phyloP scores from a whole-genome alignment of 2,329 filamentous ascomycete species.

The Zopfia rhizophila region DNA sequence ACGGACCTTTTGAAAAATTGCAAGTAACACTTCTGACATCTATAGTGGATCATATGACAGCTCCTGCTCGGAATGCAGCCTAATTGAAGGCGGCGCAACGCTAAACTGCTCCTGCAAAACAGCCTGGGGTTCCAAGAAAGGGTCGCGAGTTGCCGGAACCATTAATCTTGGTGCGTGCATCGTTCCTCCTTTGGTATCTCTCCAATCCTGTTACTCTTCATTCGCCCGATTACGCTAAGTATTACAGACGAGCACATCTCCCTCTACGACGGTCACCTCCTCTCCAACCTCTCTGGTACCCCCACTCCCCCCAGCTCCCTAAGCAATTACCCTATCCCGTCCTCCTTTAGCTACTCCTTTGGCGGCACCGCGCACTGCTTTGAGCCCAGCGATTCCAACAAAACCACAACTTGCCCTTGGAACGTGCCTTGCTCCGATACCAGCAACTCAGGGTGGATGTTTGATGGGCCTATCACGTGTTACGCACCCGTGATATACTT shows the following conservation, averaged over 20 bases:
- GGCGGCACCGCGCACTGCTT: constrained; percentile 15
- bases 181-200: no score
- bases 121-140: not conserved
- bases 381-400: not conserved
- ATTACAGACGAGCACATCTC: constrained; percentile 17
- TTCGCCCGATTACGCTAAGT: not conserved
- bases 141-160: no score
- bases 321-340: constrained; percentile 16
- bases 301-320: constrained; percentile 10
- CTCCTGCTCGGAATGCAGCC: constrained; percentile 10
- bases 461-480: no score
- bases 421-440: not conserved
- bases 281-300: constrained; percentile 15
- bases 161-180: no score
- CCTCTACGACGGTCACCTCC: constrained; percentile 22
- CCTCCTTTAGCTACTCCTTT: constrained; percentile 7
- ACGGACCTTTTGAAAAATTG: no score
- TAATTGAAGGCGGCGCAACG: constrained; percentile 3
- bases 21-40: no score
- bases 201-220: no score
- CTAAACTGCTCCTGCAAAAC: constrained; percentile 13
- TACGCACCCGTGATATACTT: not conserved
- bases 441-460: no score
- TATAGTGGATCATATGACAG: constrained; percentile 4
- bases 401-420: not conserved